Conservation (phyloP, 2,329 filamentous ascomycete genomes). For the Canariomyces notabilis region DNA sequence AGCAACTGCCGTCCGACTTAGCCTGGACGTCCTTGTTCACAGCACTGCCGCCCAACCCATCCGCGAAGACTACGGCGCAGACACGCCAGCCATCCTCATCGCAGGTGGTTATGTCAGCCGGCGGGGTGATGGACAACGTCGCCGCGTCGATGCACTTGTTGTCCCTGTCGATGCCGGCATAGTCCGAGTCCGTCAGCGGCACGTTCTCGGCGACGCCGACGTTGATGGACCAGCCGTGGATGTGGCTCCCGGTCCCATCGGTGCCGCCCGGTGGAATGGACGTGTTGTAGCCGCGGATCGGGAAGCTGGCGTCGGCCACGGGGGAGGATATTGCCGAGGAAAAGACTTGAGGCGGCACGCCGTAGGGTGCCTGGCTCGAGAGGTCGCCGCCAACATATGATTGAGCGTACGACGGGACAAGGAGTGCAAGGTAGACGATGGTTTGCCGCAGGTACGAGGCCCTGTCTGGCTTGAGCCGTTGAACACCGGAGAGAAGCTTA, state of each 20-base stretch:
- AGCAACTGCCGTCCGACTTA: slow-evolving; percentile 7
- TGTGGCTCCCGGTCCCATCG: neutral
- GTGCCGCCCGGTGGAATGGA: slow-evolving; percentile 10
- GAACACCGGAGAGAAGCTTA: slow-evolving; percentile 40
- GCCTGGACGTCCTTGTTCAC: neutral
- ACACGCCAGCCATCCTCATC: slow-evolving; percentile 10
- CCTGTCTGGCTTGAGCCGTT: neutral
- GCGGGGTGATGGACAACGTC: slow-evolving; percentile 11
- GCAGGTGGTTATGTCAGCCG: neutral
- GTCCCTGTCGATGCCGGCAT: neutral
- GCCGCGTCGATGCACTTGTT: slow-evolving; percentile 7
- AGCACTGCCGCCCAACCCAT: neutral
- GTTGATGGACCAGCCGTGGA: slow-evolving; percentile 13
- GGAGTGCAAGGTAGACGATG: slow-evolving; percentile 4
- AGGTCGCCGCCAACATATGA: slow-evolving; percentile 12
- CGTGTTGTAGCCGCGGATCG: slow-evolving; percentile 14
- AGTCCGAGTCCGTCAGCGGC: slow-evolving; percentile 5
- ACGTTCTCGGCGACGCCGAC: slow-evolving; percentile 12
- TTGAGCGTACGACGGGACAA: slow-evolving; percentile 3
- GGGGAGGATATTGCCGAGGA: neutral
- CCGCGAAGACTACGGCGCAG: slow-evolving; percentile 16
- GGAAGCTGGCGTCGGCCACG: slow-evolving; percentile 4
- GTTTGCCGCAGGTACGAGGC: neutral
- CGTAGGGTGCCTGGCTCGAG: slow-evolving; percentile 8
- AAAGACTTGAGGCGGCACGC: slow-evolving; percentile 7